Evolutionary conservation across 148 eudicot genomes (phyloP), one percentile per base, ranked within the genome.

Genomic region (Chenopodium formosanum): DNA sequence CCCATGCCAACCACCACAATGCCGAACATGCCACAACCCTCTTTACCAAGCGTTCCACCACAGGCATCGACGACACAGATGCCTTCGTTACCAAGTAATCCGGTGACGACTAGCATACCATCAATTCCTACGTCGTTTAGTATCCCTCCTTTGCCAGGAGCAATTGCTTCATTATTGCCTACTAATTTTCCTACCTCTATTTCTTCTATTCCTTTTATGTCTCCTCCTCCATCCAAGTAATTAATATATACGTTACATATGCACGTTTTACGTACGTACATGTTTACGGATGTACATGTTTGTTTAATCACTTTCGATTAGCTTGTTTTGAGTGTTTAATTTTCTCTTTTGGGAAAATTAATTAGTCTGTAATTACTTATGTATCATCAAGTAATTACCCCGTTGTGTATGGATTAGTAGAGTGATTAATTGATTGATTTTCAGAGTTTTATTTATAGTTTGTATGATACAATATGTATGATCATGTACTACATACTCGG

Each of bases 61-160:
- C 63, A 73, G 10, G 63, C 77, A 50, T 74, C 77, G 23, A 74
- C 77, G 40, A 74, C 77, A 74, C 62, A 50, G 40, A 17, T 74
- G n/a, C 77, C 77, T 6, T 25, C 63, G 32, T 3, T 74, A 2
- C 63, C 77, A 52, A 74, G 63, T 27, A 71, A 71, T 44, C 74
- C 74, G 19, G 44, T 19, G 1, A 37, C 52, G 0, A 0, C 29
- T 4, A 0, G 16, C 12, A 48, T 74, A 22, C 77, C 63, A 12
- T n/a, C 58, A 20, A 19, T 74, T 29, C 77, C 77, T 9, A 13
- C 62, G n/a, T 74, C 62, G n/a, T 74, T 74, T 19, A 50, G 22
- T 23, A 23, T 74, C 32, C 77, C 77, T 74, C 77, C 77, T 23
- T 74, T 74, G 77, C 62, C 40, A 1, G 62, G 37, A 50, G 77